These are phyloP conservation scores for Rhizophagus clarus DNA, from an alignment of 192 early-diverging fungal species.

Conservation along the genomic window DNA sequence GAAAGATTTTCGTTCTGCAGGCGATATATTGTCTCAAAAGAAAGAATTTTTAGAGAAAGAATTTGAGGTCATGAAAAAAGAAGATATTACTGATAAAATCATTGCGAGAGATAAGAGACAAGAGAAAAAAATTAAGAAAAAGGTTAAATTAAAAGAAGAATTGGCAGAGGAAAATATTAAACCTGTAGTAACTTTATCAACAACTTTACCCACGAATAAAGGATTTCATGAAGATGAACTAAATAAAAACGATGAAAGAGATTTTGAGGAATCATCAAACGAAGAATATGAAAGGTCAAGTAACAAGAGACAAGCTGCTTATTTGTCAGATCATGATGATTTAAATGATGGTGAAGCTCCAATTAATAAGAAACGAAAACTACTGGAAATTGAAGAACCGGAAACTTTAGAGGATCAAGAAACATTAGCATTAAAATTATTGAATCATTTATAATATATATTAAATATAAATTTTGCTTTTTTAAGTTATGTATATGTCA, in stretches of 20 bases:
- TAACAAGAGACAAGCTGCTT: too few species aligned
- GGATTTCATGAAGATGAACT: conserved; percentile 13
- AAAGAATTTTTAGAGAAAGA: conserved; percentile 73
- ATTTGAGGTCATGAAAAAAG: conserved; percentile 67
- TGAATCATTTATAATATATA: conserved; percentile 32
- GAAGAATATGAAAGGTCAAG: too few species aligned
- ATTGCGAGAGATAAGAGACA: conserved; percentile 63
- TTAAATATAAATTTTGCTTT: too few species aligned
- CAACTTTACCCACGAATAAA: too few species aligned
- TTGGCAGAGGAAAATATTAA: conserved; percentile 27
- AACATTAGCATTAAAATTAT: conserved; percentile 57
- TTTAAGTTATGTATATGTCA: too few species aligned
- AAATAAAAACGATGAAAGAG: conserved; percentile 34
- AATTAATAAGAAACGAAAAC: conserved; percentile 45
- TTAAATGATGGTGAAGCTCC: conserved; percentile 37
- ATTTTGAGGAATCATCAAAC: background rate
- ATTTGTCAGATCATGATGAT: too few species aligned
- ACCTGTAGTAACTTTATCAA: conserved; percentile 32
- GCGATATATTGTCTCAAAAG: conserved; percentile 64
- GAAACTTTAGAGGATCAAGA: conserved; percentile 64
- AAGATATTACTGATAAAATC: conserved; percentile 80
- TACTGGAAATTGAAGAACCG: conserved; percentile 57
- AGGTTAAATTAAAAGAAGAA: conserved; percentile 61
- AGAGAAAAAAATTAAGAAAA: conserved; percentile 73
- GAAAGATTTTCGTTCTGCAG: conserved; percentile 75